phyloP scores from a whole-genome alignment of 257 asterid genomes.

The Gynochthodes officinalis region DNA sequence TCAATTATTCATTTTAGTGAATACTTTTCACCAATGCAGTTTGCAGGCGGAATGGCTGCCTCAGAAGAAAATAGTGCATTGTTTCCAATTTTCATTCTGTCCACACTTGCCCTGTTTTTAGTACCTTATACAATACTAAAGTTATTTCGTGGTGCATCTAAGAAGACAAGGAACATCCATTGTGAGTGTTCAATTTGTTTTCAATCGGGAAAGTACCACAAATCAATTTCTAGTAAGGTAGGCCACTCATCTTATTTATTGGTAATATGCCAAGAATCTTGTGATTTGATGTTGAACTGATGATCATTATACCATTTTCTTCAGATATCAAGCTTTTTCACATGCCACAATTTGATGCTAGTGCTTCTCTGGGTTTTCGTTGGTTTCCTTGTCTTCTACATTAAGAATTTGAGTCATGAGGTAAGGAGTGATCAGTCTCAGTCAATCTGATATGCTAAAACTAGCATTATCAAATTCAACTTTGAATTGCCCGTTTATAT shows the following conservation, averaged over 20 bases:
- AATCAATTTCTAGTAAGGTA: conserved; percentile 57
- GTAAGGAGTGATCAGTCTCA: conserved; percentile 28
- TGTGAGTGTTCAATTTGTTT: conserved; percentile 81
- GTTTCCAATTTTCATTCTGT: conserved; percentile 81
- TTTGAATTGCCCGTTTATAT: neutral
- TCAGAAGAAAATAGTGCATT: conserved; percentile 75
- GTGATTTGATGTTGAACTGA: neutral
- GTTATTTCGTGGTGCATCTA: conserved; percentile 61
- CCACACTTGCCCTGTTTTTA: conserved; percentile 79
- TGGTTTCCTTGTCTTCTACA: conserved; percentile 58
- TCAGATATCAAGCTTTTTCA: conserved; percentile 58
- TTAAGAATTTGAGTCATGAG: conserved; percentile 76
- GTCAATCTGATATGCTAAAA: conserved; percentile 6
- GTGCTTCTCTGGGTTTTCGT: conserved; percentile 78
- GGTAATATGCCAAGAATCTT: conserved; percentile 4
- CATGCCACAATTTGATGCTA: conserved; percentile 73
- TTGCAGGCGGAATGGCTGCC: conserved; percentile 51
- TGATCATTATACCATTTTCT: conserved; percentile 14
- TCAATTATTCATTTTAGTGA: neutral
- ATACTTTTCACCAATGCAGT: neutral
- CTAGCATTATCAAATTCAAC: neutral
- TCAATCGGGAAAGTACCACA: conserved; percentile 70
- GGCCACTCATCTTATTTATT: conserved; percentile 20
- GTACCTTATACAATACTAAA: conserved; percentile 81
- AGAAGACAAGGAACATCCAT: conserved; percentile 60